These are phyloP conservation scores for Balamuthia mandrillaris DNA, from an alignment of 208 protist genomes.

Conservation along the genomic window DNA sequence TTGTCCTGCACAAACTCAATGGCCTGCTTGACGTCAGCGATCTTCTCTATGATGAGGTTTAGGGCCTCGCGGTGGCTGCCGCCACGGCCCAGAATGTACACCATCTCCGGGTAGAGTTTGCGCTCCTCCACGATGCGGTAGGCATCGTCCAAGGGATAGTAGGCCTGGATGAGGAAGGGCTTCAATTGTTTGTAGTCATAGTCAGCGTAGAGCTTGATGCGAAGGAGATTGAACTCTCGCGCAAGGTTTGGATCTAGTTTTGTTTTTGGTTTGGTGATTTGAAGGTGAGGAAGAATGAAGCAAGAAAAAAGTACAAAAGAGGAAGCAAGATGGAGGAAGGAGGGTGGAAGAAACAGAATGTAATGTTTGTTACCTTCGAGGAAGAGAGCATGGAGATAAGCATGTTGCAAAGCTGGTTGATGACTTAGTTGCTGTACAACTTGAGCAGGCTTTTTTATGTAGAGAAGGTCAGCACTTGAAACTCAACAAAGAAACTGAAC, in stretches of 20 bases:
- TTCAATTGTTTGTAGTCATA: constrained; percentile 62
- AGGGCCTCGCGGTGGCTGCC: constrained; percentile 72
- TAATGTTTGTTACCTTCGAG: background rate
- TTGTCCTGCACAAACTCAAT: constrained; percentile 77
- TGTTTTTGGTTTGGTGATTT: background rate
- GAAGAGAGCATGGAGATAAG: constrained; percentile 74
- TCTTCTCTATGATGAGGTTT: constrained; percentile 71
- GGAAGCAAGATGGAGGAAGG: background rate
- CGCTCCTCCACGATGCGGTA: constrained; percentile 25
- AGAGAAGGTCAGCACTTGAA: background rate
- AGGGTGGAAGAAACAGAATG: background rate
- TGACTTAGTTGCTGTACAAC: constrained; percentile 62
- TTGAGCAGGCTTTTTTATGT: background rate
- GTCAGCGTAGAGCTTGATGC: constrained; percentile 71
- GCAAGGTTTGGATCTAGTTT: constrained; percentile 45
- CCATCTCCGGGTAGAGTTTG: constrained; percentile 69
- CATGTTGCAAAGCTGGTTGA: constrained; percentile 37
- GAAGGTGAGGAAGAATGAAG: background rate
- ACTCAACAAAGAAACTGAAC: background rate
- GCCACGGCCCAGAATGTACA: constrained; percentile 72
- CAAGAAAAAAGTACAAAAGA: too few relatives aligned
- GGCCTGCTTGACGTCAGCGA: constrained; percentile 67
- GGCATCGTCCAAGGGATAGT: constrained; percentile 63
- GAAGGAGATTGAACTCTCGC: constrained; percentile 51
- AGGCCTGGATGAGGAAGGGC: constrained; percentile 56